These are phyloP conservation scores for Aspergillus fructus DNA, from an alignment of 2,329 filamentous ascomycete species.

Conservation along the genomic window DNA sequence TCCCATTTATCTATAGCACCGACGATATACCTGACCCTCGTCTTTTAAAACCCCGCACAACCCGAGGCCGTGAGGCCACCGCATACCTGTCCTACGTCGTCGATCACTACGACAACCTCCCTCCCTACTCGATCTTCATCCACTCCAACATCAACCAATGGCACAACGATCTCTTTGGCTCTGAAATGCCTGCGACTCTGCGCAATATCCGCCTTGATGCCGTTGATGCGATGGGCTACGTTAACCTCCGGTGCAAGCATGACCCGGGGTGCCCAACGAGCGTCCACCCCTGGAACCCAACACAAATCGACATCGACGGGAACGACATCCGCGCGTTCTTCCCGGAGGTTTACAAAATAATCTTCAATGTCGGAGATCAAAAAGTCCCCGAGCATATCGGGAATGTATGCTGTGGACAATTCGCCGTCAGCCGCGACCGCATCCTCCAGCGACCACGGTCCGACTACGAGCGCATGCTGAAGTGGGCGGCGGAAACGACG, in stretches of 20 bases:
- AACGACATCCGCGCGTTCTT: conserved; percentile 27
- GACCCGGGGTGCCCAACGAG: conserved; percentile 40
- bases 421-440: conserved; percentile 32
- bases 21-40: conserved; percentile 23
- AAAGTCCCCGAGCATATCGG: conserved; percentile 28
- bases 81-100: conserved; percentile 49
- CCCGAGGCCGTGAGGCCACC: conserved; percentile 61
- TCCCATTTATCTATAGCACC: conserved; percentile 31
- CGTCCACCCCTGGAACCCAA: conserved; percentile 30
- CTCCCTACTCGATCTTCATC: conserved; percentile 61
- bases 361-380: conserved; percentile 24
- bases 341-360: conserved; percentile 25
- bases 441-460: conserved; percentile 26
- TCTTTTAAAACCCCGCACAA: conserved; percentile 26
- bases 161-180: conserved; percentile 54
- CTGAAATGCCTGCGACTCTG: conserved; percentile 27
- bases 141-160: conserved; percentile 58
- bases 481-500: conserved; percentile 32
- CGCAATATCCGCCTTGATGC: conserved; percentile 35
- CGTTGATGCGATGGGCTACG: conserved; percentile 40
- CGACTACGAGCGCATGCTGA: conserved; percentile 34
- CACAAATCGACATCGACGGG: conserved; percentile 22
- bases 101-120: conserved; percentile 50
- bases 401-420: conserved; percentile 37
- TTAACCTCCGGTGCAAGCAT: conserved; percentile 40